Conservation (phyloP, 345 rosid species). For the Pseudoturritis turrita region DNA sequence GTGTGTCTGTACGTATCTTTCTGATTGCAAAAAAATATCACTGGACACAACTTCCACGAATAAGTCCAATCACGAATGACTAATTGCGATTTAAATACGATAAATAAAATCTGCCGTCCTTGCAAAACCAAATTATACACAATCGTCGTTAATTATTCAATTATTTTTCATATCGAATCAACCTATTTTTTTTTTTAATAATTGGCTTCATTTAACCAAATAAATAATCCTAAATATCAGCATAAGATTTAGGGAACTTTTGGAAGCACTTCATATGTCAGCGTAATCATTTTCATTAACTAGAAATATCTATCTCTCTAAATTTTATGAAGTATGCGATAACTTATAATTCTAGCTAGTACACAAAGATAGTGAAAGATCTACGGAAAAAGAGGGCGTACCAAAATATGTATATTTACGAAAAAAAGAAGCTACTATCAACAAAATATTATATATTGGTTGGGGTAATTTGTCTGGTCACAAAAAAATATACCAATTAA, state of each 20-base stretch:
- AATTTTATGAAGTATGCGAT: neutral
- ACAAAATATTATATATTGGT: neutral
- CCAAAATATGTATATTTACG: neutral
- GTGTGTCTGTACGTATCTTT: constrained; percentile 7
- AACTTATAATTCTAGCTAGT: neutral
- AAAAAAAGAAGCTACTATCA: neutral
- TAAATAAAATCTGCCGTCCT: constrained; percentile 5
- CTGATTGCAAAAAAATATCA: constrained; percentile 10
- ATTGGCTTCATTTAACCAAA: neutral
- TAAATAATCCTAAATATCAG: constrained; percentile 8
- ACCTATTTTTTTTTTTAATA: neutral
- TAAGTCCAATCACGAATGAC: constrained; percentile 21
- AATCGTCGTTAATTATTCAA: neutral
- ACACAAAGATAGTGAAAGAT: constrained; percentile 8
- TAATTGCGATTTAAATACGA: neutral
- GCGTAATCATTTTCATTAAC: constrained; percentile 1
- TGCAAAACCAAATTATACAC: neutral
- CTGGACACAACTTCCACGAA: constrained; percentile 3
- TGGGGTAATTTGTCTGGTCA: neutral
- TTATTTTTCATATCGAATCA: neutral
- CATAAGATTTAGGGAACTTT: constrained; percentile 23
- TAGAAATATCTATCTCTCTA: neutral
- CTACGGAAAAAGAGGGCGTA: neutral
- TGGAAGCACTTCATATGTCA: constrained; percentile 21
- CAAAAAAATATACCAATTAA: neutral